Evolutionary conservation across 805 yeast species (phyloP).

Genomic region (Tetrapisispora arboricola): DNA sequence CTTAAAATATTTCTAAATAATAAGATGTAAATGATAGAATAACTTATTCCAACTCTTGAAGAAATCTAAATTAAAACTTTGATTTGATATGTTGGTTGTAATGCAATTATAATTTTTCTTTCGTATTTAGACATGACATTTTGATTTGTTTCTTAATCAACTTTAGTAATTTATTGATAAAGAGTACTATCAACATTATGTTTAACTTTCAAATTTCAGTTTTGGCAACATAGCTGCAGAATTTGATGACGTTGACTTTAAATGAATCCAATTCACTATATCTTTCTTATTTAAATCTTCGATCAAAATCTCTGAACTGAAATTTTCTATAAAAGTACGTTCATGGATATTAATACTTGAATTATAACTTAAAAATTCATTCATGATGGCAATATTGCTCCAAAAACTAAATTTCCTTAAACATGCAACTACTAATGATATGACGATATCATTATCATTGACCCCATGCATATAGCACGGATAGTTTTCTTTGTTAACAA

Average conservation of each 20-base stretch:
- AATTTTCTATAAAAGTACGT: constrained; percentile 72
- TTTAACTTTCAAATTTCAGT: constrained; percentile 8
- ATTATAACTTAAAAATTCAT: constrained; percentile 71
- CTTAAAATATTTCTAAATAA: too few relatives aligned
- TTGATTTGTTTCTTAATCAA: too few relatives aligned
- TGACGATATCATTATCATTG: constrained; percentile 74
- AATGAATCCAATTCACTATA: constrained; percentile 28
- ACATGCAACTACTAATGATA: constrained; percentile 79
- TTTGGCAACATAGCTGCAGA: constrained; percentile 15
- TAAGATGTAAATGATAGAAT: too few relatives aligned
- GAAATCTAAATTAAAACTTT: too few relatives aligned
- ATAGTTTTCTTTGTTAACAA: constrained; percentile 47
- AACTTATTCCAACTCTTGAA: too few relatives aligned
- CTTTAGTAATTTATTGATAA: too few relatives aligned
- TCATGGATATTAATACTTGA: constrained; percentile 75
- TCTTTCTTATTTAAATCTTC: constrained; percentile 17
- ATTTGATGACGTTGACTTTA: constrained; percentile 2
- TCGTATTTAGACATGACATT: too few relatives aligned
- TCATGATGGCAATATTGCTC: constrained; percentile 80
- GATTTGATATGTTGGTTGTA: too few relatives aligned
- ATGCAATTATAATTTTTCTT: too few relatives aligned
- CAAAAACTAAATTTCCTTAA: constrained; percentile 73
- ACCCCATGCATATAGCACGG: constrained; percentile 78
- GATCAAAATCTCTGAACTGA: constrained; percentile 42
- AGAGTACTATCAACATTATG: too few relatives aligned